phyloP scores from a whole-genome alignment of 148 eudicot genomes.

The Cornus suecica region DNA sequence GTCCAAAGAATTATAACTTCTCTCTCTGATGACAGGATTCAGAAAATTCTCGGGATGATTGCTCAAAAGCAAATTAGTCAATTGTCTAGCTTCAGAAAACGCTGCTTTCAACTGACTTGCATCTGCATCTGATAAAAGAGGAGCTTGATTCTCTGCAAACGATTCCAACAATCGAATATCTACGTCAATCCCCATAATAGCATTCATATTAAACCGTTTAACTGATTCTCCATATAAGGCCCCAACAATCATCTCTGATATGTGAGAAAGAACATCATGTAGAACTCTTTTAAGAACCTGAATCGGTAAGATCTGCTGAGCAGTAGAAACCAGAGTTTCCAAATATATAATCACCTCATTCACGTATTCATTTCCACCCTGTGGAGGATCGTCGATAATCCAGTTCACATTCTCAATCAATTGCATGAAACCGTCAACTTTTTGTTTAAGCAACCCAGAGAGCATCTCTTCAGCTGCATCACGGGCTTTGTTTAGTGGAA shows the following conservation, averaged over 20 bases:
- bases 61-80: slow-evolving; percentile 81
- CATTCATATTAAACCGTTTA: slow-evolving; percentile 71
- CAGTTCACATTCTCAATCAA: slow-evolving; percentile 91
- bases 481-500: slow-evolving; percentile 75
- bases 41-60: slow-evolving; percentile 87
- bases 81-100: slow-evolving; percentile 75
- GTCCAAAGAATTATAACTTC: slow-evolving; percentile 81
- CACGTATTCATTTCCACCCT: slow-evolving; percentile 82
- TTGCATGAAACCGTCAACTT: slow-evolving; percentile 80
- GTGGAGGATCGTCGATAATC: slow-evolving; percentile 84
- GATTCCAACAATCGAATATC: slow-evolving; percentile 74
- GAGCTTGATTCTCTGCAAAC: slow-evolving; percentile 73
- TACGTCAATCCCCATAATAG: slow-evolving; percentile 77
- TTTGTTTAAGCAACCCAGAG: slow-evolving; percentile 85
- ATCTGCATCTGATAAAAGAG: slow-evolving; percentile 67
- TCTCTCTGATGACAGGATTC: slow-evolving; percentile 89
- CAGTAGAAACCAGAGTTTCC: slow-evolving; percentile 91
- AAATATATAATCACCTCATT: slow-evolving; percentile 91
- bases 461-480: slow-evolving; percentile 94
- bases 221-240: slow-evolving; percentile 78
- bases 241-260: slow-evolving; percentile 76
- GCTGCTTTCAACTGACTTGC: slow-evolving; percentile 61
- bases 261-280: slow-evolving; percentile 77
- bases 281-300: slow-evolving; percentile 79
- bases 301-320: slow-evolving; percentile 85